These are phyloP conservation scores for Artemisia argyi DNA, from an alignment of 129 eudicot species.

Conservation along the genomic window DNA sequence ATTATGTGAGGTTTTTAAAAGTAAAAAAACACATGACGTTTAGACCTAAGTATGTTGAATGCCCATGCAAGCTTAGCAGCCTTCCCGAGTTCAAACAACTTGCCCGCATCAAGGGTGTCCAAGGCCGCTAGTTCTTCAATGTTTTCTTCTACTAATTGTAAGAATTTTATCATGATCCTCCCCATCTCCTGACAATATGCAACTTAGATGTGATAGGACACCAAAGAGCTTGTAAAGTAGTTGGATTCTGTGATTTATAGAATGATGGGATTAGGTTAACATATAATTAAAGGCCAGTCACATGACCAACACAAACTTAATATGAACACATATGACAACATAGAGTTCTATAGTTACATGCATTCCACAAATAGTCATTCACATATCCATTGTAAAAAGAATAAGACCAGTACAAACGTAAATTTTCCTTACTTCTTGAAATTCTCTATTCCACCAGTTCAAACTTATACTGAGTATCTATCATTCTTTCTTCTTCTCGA, in stretches of 20 bases:
- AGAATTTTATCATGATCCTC: constrained; percentile 69
- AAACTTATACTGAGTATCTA: constrained; percentile 6
- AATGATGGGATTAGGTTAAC: too few relatives aligned
- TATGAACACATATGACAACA: too few relatives aligned
- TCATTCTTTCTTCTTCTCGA: constrained; percentile 13
- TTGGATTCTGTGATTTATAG: too few relatives aligned
- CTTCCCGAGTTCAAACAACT: constrained; percentile 47
- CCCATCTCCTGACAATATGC: constrained; percentile 55
- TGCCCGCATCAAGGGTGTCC: constrained; percentile 79
- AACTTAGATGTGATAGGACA: neutral
- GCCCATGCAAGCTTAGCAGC: constrained; percentile 43
- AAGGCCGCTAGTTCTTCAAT: constrained; percentile 66
- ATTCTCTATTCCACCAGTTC: constrained; percentile 5
- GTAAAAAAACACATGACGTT: neutral
- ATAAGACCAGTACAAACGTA: too few relatives aligned
- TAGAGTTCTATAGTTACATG: too few relatives aligned
- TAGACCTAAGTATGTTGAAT: constrained; percentile 37
- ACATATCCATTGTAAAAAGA: too few relatives aligned
- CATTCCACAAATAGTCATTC: too few relatives aligned
- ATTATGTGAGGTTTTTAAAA: neutral
- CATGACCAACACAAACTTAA: too few relatives aligned
- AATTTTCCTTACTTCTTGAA: too few relatives aligned
- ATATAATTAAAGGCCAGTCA: too few relatives aligned
- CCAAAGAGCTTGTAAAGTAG: too few relatives aligned
- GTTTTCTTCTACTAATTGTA: constrained; percentile 58